These are phyloP conservation scores for Sporothrix phasma DNA, from an alignment of 2,329 filamentous ascomycete species.

Conservation along the genomic window DNA sequence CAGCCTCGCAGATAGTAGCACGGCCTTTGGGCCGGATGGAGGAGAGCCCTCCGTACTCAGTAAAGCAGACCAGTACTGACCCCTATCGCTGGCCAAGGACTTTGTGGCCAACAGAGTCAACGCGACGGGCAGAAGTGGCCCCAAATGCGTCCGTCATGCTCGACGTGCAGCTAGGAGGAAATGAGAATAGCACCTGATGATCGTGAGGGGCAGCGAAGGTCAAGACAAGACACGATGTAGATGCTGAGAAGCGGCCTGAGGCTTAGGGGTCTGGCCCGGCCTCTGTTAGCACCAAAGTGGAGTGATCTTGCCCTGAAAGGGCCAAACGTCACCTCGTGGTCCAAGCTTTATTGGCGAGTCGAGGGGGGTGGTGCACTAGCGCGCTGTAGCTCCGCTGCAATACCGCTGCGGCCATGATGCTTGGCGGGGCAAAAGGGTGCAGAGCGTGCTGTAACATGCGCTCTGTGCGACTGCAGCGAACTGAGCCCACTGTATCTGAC, in stretches of 20 bases:
- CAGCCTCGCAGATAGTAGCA: neutral
- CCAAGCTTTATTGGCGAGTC: constrained; percentile 7
- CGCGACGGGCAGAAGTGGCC: neutral
- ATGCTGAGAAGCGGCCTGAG: neutral
- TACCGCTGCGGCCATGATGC: neutral
- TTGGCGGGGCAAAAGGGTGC: neutral
- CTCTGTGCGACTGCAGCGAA: neutral
- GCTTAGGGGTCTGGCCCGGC: neutral
- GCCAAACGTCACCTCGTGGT: constrained; percentile 12
- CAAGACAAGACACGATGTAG: neutral
- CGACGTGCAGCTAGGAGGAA: neutral
- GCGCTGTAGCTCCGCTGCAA: neutral
- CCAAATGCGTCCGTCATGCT: neutral
- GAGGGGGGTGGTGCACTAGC: neutral
- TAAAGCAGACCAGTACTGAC: too few species aligned
- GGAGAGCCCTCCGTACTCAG: too few species aligned
- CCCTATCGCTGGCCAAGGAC: neutral
- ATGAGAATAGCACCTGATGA: neutral
- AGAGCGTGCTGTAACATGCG: neutral
- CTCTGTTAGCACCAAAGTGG: neutral
- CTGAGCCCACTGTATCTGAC: neutral
- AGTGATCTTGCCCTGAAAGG: neutral
- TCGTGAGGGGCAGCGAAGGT: neutral
- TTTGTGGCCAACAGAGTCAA: neutral
- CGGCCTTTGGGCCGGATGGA: neutral